Evolutionary conservation across 805 yeast genomes (phyloP), one percentile per base, ranked within the genome.

Genomic region (Saturnispora diversa): DNA sequence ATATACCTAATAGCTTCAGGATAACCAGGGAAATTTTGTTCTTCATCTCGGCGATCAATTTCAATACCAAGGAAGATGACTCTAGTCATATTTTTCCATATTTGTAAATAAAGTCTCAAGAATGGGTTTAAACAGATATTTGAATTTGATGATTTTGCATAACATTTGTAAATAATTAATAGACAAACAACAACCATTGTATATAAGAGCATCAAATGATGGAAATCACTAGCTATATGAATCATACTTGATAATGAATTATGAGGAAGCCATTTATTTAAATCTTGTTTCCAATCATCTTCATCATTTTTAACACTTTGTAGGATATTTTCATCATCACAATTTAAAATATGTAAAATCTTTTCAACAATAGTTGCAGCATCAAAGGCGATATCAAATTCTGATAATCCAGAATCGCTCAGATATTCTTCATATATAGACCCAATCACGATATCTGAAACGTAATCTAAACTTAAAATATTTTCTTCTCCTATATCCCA

Each of bases 41-140:
- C 66, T 51, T 72, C 80, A 40, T 68, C 67, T 39, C 68, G 48
- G 45, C 80, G 56, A 50, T 75, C 81, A 25, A 75, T 67, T 49
- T 78, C 83, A 6, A 82, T 58, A 0, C 85, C 84, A 6, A 76
- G 57, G 8, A 74, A 56, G 1, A 82, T 67, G 2, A 77, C 66
- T 44, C 69, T 69, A 2, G 87, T 78, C 50, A 76, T 74, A 31
- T 73, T 68, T 49, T 79, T 77, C 90, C 92, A 83, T 5, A 75
- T 52, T 35, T 74, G 72, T 8, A 80, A 59, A 44, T 77, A 71
- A 35, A 68, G 65, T 16, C 72, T 71, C 35, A 76, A 52, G 50
- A 78, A 83, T 16, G 92, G 92, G 50, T 80, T 80, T 37, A 74
- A 47, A 16, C 70, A 65, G 6, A 72, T 51, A 44, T 68, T 70